Percentiles rank a stretch among this genome's conserved stretches.
Evolutionary conservation across 73 alveolate species (phyloP).

Genomic region (Tetrahymena malaccensis): DNA sequence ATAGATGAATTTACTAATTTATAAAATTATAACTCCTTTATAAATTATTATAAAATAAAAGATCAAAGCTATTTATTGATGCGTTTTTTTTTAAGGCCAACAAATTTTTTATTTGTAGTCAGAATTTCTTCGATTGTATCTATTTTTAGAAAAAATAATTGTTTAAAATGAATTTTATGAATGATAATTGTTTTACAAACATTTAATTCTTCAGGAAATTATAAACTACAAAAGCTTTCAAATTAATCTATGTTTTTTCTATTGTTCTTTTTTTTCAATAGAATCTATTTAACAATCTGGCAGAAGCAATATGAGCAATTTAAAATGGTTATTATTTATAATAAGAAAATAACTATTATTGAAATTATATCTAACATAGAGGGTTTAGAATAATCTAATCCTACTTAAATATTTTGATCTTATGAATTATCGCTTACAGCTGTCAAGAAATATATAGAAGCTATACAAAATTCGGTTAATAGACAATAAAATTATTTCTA

Average conservation of each 20-base stretch:
- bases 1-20: too few relatives aligned
- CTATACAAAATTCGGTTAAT: background rate
- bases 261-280: background rate
- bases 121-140: background rate
- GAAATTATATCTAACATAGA: background rate
- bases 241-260: background rate
- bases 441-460: background rate
- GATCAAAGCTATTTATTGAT: too few relatives aligned
- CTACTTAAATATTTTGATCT: background rate
- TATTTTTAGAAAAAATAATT: too few relatives aligned
- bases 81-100: background rate
- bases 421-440: background rate
- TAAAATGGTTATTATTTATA: background rate
- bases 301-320: background rate
- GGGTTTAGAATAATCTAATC: background rate
- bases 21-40: too few relatives aligned
- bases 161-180: background rate
- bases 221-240: background rate
- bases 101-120: too few relatives aligned
- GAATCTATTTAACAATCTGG: background rate
- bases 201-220: background rate
- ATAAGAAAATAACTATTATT: background rate
- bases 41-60: too few relatives aligned
- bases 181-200: background rate
- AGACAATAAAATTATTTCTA: background rate